Conservation (phyloP, 306 rosid genomes). For the Vigna reflexopilosa region DNA sequence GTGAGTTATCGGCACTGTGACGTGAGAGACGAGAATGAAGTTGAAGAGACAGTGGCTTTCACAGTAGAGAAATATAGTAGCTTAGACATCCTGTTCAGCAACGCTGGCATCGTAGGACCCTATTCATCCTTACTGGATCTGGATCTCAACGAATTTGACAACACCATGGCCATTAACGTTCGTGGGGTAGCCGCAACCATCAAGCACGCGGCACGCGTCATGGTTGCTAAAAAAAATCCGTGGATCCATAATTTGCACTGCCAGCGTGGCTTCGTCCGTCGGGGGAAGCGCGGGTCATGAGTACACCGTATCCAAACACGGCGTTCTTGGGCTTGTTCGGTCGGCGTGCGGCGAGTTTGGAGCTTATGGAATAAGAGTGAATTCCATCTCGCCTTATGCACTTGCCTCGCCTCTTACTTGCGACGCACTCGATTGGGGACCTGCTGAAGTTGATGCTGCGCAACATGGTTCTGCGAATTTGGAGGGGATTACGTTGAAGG, state of each 20-base stretch:
- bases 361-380: conserved; percentile 74
- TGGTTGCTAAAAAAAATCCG: conserved; percentile 54
- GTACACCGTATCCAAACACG: conserved; percentile 67
- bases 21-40: conserved; percentile 75
- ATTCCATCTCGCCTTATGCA: conserved; percentile 65
- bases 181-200: conserved; percentile 60
- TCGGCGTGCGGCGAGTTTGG: conserved; percentile 73
- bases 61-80: conserved; percentile 59
- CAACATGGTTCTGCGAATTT: conserved; percentile 47
- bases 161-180: conserved; percentile 62
- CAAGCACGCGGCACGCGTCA: conserved; percentile 70
- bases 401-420: conserved; percentile 69
- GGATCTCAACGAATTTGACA: conserved; percentile 58
- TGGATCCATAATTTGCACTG: conserved; percentile 79
- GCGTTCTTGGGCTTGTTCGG: conserved; percentile 64
- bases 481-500: conserved; percentile 67
- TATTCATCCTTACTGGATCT: conserved; percentile 60
- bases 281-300: conserved; percentile 58
- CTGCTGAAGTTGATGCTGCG: conserved; percentile 51
- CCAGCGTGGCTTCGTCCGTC: conserved; percentile 61
- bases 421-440: conserved; percentile 33
- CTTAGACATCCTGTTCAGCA: conserved; percentile 72
- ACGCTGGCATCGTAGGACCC: conserved; percentile 68
- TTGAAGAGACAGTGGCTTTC: conserved; percentile 57
- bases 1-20: conserved; percentile 71